Percentiles rank a stretch among this genome's conserved stretches.
phyloP scores from a whole-genome alignment of 495 filamentous ascomycete species.

The Talaromyces wortmannii region DNA sequence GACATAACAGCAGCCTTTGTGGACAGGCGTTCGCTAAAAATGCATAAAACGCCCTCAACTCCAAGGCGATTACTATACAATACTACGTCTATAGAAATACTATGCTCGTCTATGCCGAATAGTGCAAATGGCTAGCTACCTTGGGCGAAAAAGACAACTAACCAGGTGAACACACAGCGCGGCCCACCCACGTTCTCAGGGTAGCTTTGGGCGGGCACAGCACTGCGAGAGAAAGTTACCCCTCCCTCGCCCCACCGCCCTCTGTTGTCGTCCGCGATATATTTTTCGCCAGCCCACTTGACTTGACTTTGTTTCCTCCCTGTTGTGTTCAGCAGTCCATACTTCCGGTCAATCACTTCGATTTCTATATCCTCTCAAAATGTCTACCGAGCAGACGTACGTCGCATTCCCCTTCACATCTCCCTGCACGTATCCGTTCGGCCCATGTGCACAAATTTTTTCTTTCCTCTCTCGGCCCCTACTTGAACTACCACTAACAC shows the following conservation, averaged over 20 bases:
- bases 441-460: slow-evolving; percentile 6
- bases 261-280: slow-evolving; percentile 3
- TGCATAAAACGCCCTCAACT: too few relatives aligned
- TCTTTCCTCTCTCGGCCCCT: background rate
- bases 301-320: slow-evolving; percentile 12
- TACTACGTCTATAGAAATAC: too few relatives aligned
- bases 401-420: slow-evolving; percentile 26
- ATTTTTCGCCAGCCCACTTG: slow-evolving; percentile 23
- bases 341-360: slow-evolving; percentile 15
- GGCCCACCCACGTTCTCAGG: background rate
- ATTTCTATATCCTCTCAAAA: slow-evolving; percentile 43
- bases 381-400: slow-evolving; percentile 93
- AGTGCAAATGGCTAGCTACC: too few relatives aligned
- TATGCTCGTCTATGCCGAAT: too few relatives aligned
- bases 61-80: too few relatives aligned
- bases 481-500: slow-evolving; percentile 29
- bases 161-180: background rate
- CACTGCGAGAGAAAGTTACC: background rate
- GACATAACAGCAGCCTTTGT: too few relatives aligned
- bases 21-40: too few relatives aligned
- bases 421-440: slow-evolving; percentile 18
- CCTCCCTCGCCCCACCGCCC: background rate
- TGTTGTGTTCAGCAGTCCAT: slow-evolving; percentile 5
- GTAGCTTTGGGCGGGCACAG: too few relatives aligned
- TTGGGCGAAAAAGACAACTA: background rate